These are phyloP conservation scores for Rhododendron williamsianum DNA, from an alignment of 148 eudicot genomes.

Conservation along the genomic window DNA sequence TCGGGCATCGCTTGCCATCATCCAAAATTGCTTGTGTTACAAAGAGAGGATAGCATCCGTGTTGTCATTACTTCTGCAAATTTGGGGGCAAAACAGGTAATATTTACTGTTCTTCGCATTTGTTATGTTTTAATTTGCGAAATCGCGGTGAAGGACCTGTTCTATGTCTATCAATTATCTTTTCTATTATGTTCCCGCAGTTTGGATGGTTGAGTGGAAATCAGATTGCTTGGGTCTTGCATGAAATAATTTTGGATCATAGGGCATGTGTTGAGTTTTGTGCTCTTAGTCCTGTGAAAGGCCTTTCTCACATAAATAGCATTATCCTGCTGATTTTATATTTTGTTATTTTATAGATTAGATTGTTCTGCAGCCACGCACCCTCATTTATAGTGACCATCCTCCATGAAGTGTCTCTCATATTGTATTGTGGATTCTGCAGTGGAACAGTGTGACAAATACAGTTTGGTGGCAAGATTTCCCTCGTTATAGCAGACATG, in stretches of 20 bases:
- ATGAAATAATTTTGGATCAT: background rate
- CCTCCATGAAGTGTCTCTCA: background rate
- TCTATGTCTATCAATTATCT: background rate
- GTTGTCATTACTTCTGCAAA: conserved; percentile 82
- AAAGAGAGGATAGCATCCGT: conserved; percentile 69
- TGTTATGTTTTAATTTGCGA: background rate
- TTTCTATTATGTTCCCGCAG: background rate
- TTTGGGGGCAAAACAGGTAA: conserved; percentile 79
- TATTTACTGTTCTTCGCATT: background rate
- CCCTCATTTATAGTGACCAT: background rate
- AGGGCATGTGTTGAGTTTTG: background rate
- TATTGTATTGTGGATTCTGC: conserved; percentile 24
- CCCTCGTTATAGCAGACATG: conserved; percentile 49
- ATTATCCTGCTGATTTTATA: background rate
- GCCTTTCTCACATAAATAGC: background rate
- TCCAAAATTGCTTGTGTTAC: conserved; percentile 81
- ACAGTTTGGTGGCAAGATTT: conserved; percentile 99
- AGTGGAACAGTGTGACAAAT: conserved; percentile 86
- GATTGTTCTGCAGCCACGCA: background rate
- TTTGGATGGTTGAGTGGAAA: background rate
- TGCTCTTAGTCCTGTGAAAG: background rate
- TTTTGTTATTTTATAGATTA: background rate
- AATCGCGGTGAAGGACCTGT: background rate
- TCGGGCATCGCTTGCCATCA: conserved; percentile 92
- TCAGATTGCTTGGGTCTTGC: background rate